These are phyloP conservation scores for Akanthomyces lecanii DNA, from an alignment of 2,329 filamentous ascomycete species.

Conservation along the genomic window DNA sequence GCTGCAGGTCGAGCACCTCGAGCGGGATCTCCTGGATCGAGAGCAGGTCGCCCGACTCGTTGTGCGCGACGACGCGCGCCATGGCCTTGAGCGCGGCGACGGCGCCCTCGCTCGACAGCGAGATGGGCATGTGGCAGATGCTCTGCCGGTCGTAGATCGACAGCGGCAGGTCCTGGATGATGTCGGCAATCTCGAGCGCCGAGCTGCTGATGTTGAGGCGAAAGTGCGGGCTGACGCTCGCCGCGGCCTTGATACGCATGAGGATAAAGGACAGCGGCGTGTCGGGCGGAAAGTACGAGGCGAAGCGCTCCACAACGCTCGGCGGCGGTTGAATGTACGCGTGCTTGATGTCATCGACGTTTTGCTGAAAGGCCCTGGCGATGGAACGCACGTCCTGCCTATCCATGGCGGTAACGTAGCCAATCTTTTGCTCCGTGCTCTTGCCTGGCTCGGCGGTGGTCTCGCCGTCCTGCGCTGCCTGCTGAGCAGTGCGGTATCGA, in stretches of 20 bases:
- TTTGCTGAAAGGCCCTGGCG: slow-evolving; percentile 54
- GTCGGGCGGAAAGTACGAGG: slow-evolving; percentile 72
- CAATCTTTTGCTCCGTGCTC: slow-evolving; percentile 43
- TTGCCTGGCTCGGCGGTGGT: not conserved
- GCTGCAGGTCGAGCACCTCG: slow-evolving; percentile 66
- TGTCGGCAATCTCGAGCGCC: slow-evolving; percentile 63
- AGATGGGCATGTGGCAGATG: slow-evolving; percentile 67
- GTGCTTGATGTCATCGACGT: slow-evolving; percentile 61
- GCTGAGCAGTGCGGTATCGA: slow-evolving; percentile 69
- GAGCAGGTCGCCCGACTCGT: slow-evolving; percentile 63
- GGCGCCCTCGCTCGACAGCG: slow-evolving; percentile 47
- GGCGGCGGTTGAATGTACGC: slow-evolving; percentile 74
- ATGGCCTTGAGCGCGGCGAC: slow-evolving; percentile 55
- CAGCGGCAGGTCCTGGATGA: slow-evolving; percentile 69
- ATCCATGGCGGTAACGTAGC: slow-evolving; percentile 77
- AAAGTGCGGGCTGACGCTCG: slow-evolving; percentile 60
- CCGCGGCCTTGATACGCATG: slow-evolving; percentile 67
- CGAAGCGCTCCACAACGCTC: slow-evolving; percentile 68
- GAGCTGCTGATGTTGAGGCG: slow-evolving; percentile 58
- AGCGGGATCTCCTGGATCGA: slow-evolving; percentile 68
- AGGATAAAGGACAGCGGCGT: slow-evolving; percentile 84
- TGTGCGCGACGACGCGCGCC: slow-evolving; percentile 65
- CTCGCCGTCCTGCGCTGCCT: slow-evolving; percentile 35
- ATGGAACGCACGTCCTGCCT: slow-evolving; percentile 62
- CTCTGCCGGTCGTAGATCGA: slow-evolving; percentile 69